These are phyloP conservation scores for Backusella australiensis DNA, from an alignment of 192 early-diverging fungal species.

Conservation along the genomic window DNA sequence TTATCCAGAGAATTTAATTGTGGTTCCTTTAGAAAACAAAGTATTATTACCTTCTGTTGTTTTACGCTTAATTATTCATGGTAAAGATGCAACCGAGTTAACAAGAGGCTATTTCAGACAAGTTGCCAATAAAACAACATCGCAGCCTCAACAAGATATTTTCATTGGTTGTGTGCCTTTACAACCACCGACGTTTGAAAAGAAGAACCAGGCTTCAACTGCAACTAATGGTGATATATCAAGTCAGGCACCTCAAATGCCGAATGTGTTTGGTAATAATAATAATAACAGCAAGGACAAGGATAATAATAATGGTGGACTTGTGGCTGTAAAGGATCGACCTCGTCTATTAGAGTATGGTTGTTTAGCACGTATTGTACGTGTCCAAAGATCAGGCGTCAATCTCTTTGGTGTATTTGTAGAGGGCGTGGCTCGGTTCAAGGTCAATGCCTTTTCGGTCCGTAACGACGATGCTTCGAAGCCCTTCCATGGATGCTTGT, in stretches of 20 bases:
- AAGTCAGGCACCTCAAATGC: slow-evolving; percentile 15
- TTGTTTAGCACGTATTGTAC: slow-evolving; percentile 50
- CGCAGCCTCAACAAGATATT: background rate
- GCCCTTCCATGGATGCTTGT: background rate
- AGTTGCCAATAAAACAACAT: background rate
- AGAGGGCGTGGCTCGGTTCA: slow-evolving; percentile 62
- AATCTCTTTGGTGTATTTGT: slow-evolving; percentile 63
- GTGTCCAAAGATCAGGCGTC: slow-evolving; percentile 55
- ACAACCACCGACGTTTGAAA: background rate
- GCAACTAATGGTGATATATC: slow-evolving; percentile 2
- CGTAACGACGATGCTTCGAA: slow-evolving; percentile 44
- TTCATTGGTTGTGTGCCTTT: slow-evolving; percentile 46
- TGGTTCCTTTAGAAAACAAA: slow-evolving; percentile 51
- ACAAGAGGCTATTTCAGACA: slow-evolving; percentile 37
- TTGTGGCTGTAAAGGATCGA: slow-evolving; percentile 3
- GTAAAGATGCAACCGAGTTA: slow-evolving; percentile 52
- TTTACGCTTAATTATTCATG: slow-evolving; percentile 53
- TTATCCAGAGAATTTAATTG: slow-evolving; percentile 42
- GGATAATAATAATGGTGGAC: background rate
- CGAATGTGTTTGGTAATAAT: slow-evolving; percentile 19
- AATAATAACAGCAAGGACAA: background rate
- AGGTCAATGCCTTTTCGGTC: slow-evolving; percentile 41
- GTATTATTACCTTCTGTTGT: slow-evolving; percentile 67
- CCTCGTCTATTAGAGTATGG: slow-evolving; percentile 39
- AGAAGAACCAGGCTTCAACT: background rate